Conservation (phyloP, 2,329 filamentous ascomycete species). For the Cladosporium sp. region DNA sequence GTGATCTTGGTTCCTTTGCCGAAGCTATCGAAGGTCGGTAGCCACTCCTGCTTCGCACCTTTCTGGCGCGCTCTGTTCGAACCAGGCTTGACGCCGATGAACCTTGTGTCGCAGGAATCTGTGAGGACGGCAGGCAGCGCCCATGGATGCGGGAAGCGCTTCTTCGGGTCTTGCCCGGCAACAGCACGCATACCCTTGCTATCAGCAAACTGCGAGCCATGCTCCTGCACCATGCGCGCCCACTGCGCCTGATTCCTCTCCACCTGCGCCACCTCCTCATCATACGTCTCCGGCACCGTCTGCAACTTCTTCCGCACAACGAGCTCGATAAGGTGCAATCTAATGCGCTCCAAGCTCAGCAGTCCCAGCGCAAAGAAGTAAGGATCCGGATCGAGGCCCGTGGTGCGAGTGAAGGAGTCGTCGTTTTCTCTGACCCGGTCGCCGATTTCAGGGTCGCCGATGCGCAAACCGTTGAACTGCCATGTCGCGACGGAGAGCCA, state of each 20-base stretch:
- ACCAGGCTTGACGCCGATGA: not conserved
- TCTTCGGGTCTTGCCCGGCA: not conserved
- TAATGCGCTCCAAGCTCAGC: not conserved
- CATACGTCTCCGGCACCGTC: constrained; percentile 7
- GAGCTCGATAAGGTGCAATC: not conserved
- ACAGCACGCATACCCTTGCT: not conserved
- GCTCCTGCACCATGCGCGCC: constrained; percentile 7
- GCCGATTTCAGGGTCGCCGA: not conserved
- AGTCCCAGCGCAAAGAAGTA: constrained; percentile 10
- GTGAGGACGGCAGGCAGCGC: constrained; percentile 6
- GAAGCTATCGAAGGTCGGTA: not conserved
- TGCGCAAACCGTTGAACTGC: constrained; percentile 18
- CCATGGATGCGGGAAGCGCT: constrained; percentile 18
- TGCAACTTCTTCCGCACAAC: not conserved
- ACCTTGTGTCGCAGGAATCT: not conserved
- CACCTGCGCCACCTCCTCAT: constrained; percentile 10
- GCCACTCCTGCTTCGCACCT: not conserved
- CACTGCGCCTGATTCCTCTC: constrained; percentile 4
- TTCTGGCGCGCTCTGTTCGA: not conserved
- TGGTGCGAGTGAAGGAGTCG: not conserved
- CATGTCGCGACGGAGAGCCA: constrained; percentile 18
- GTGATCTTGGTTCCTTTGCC: not conserved
- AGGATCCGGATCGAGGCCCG: constrained; percentile 17
- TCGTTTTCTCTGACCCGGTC: constrained; percentile 7
- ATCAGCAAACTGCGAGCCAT: not conserved